Conservation (phyloP, 495 filamentous ascomycete species). For the Neurospora discreta region DNA sequence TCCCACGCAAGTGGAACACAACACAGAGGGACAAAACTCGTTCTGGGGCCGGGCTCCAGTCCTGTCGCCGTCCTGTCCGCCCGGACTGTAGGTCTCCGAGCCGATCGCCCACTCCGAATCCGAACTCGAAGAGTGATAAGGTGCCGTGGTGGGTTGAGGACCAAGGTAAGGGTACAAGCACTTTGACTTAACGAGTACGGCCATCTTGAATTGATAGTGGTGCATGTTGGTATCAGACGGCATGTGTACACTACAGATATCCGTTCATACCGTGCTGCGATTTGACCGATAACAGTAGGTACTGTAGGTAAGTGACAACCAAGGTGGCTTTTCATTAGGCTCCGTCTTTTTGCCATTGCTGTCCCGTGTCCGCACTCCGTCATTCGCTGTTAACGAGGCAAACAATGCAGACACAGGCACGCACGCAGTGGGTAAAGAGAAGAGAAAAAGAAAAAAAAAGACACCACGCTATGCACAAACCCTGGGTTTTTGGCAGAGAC, state of each 20-base stretch:
- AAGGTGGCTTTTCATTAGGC: background rate
- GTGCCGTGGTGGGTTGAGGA: background rate
- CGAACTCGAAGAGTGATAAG: background rate
- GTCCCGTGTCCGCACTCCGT: background rate
- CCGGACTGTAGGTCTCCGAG: background rate
- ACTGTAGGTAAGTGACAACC: no score
- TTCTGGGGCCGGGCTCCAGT: background rate
- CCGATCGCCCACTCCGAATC: background rate
- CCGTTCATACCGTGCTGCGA: background rate
- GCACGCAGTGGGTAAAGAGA: background rate
- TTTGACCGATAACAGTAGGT: background rate
- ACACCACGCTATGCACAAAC: background rate
- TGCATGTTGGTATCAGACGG: background rate
- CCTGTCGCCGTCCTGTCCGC: background rate
- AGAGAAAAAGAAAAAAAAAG: background rate
- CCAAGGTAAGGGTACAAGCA: background rate
- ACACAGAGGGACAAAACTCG: background rate
- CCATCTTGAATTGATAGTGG: background rate
- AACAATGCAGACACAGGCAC: background rate
- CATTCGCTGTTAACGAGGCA: background rate
- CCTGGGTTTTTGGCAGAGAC: background rate
- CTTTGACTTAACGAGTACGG: background rate
- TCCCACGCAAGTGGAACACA: background rate
- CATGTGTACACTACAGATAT: background rate
- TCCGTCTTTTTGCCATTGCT: background rate